These are phyloP conservation scores for Teratosphaeria zuluensis DNA, from an alignment of 2,329 filamentous ascomycete species.

Conservation along the genomic window DNA sequence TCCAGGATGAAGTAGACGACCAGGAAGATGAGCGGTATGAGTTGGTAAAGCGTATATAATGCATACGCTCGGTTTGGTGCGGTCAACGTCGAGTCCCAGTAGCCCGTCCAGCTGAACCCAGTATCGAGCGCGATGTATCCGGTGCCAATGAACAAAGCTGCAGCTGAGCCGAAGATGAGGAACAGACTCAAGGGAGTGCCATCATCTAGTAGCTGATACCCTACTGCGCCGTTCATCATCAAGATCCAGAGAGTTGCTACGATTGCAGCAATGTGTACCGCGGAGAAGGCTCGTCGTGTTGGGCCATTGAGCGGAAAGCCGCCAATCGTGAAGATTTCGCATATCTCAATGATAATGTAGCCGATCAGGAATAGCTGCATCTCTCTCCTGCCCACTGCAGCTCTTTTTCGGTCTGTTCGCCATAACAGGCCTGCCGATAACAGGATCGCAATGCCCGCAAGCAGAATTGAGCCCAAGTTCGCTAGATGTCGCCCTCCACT, in stretches of 20 bases:
- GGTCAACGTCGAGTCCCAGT: constrained; percentile 52
- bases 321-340: constrained; percentile 93
- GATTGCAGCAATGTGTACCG: constrained; percentile 82
- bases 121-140: constrained; percentile 95
- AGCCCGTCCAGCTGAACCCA: constrained; percentile 72
- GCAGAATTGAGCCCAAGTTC: constrained; percentile 85
- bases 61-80: constrained; percentile 59
- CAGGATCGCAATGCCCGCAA: constrained; percentile 68
- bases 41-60: constrained; percentile 88
- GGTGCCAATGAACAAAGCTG: constrained; percentile 71
- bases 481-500: constrained; percentile 56
- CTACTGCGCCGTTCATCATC: constrained; percentile 82
- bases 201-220: constrained; percentile 88
- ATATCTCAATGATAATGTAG: constrained; percentile 81
- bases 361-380: constrained; percentile 89
- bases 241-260: constrained; percentile 82
- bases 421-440: constrained; percentile 59
- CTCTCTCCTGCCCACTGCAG: constrained; percentile 88
- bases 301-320: constrained; percentile 65
- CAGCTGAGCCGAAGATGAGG: constrained; percentile 61
- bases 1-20: constrained; percentile 79
- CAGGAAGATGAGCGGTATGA: constrained; percentile 81
- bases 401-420: constrained; percentile 79
- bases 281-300: constrained; percentile 74
- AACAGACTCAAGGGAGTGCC: constrained; percentile 77